phyloP scores from a whole-genome alignment of 129 eudicot genomes.

The Ambrosia trifida region DNA sequence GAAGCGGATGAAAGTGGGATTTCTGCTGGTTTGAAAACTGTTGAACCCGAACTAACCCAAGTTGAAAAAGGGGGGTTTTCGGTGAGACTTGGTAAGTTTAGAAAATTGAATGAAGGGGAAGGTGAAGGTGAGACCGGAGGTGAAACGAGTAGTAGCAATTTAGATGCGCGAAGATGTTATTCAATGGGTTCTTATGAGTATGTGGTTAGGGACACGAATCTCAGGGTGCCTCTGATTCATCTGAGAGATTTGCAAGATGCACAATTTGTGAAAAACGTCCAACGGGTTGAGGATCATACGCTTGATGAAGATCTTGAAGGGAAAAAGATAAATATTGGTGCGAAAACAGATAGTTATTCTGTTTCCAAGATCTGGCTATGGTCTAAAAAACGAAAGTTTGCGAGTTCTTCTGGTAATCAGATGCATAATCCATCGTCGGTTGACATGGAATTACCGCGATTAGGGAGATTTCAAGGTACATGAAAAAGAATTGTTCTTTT shows the following conservation, averaged over 20 bases:
- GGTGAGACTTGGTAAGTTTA: slow-evolving; percentile 86
- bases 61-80: slow-evolving; percentile 56
- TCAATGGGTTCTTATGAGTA: slow-evolving; percentile 95
- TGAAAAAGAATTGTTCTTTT: slow-evolving; percentile 35
- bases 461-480: slow-evolving; percentile 51
- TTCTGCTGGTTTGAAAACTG: slow-evolving; percentile 44
- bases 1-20: slow-evolving; percentile 57
- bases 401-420: slow-evolving; percentile 55
- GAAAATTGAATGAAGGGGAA: slow-evolving; percentile 50
- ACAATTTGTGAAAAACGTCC: slow-evolving; percentile 38
- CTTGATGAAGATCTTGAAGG: slow-evolving; percentile 55
- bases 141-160: slow-evolving; percentile 81
- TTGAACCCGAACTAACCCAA: slow-evolving; percentile 49
- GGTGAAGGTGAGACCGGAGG: slow-evolving; percentile 48
- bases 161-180: slow-evolving; percentile 87
- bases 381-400: slow-evolving; percentile 79
- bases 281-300: slow-evolving; percentile 9
- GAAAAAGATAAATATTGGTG: slow-evolving; percentile 70
- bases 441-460: slow-evolving; percentile 57
- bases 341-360: slow-evolving; percentile 86
- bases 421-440: slow-evolving; percentile 43
- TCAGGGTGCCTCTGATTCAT: slow-evolving; percentile 55
- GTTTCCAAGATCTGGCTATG: slow-evolving; percentile 98
- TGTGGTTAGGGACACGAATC: slow-evolving; percentile 62
- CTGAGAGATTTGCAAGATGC: slow-evolving; percentile 30